A percentile compares a stretch with the other conserved stretches of the same genome.
These are phyloP conservation scores for Pseudocercospora musae DNA, from an alignment of 2,329 filamentous ascomycete species.

Conservation along the genomic window DNA sequence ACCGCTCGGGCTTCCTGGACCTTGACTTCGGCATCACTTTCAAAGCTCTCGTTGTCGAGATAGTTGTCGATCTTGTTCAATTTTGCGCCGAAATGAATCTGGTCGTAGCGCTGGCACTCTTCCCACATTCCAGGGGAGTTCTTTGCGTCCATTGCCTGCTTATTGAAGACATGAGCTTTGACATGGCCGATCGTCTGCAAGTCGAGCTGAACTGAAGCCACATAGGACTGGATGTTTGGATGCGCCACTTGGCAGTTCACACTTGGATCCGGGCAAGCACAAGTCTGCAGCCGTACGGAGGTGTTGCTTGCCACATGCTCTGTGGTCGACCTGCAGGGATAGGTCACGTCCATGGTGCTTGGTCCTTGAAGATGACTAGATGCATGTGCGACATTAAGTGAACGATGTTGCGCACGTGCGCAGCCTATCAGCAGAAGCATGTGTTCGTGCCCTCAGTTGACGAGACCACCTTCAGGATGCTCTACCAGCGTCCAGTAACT, in stretches of 20 bases:
- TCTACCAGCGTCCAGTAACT: not conserved
- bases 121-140: slow-evolving; percentile 14
- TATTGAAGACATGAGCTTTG: slow-evolving; percentile 8
- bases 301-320: not conserved
- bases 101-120: slow-evolving; percentile 18
- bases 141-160: not conserved
- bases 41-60: slow-evolving; percentile 20
- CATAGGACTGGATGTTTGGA: not conserved
- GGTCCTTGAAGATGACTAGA: not conserved
- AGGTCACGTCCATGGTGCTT: not conserved
- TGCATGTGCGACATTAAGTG: not conserved
- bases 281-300: not conserved
- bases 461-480: not conserved
- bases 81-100: slow-evolving; percentile 10
- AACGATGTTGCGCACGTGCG: not conserved
- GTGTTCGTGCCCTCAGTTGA: not conserved
- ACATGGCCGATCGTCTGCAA: slow-evolving; percentile 8
- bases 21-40: slow-evolving; percentile 1
- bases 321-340: not conserved
- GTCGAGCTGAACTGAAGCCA: not conserved
- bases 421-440: not conserved
- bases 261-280: not conserved
- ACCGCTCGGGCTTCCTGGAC: slow-evolving; percentile 6
- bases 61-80: slow-evolving; percentile 24
- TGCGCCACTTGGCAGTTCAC: not conserved